A percentile compares a stretch with the other conserved stretches of the same genome.
Evolutionary conservation across 768 basidiomycete species (phyloP).

Genomic region (Basidioascus undulatus): DNA sequence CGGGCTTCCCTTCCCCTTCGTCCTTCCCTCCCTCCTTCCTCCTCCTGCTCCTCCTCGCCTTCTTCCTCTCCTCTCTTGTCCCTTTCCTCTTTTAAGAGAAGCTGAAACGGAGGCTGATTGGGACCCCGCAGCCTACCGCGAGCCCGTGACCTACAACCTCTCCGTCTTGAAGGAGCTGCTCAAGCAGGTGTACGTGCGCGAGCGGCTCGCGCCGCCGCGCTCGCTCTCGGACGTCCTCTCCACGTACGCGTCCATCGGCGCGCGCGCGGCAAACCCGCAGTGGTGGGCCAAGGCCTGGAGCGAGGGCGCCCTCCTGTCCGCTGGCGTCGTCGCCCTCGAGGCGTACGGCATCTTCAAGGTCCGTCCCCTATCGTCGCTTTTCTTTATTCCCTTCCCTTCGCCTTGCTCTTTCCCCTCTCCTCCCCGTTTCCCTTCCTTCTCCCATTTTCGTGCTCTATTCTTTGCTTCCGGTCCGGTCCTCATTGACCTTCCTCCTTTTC

Average conservation of each 20-base stretch:
- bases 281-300: constrained; percentile 35
- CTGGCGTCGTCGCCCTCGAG: constrained; percentile 51
- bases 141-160: constrained; percentile 50
- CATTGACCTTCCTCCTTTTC: too few species aligned
- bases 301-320: constrained; percentile 36
- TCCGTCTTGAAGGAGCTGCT: constrained; percentile 45
- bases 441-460: too few species aligned
- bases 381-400: too few species aligned
- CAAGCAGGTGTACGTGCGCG: constrained; percentile 42
- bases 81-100: constrained; percentile 20
- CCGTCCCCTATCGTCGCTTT: too few species aligned
- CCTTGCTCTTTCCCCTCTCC: too few species aligned
- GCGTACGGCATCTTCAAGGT: constrained; percentile 73
- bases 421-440: too few species aligned
- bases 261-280: constrained; percentile 29
- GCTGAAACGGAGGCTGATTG: not conserved
- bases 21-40: constrained; percentile 6
- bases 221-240: constrained; percentile 29
- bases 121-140: constrained; percentile 52
- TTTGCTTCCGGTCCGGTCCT: too few species aligned
- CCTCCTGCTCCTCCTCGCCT: not conserved
- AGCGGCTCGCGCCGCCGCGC: constrained; percentile 39
- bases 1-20: constrained; percentile 7
- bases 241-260: constrained; percentile 39
- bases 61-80: not conserved